Evolutionary conservation across 805 yeast species (phyloP), one percentile per base, ranked within the genome.

Genomic region (Dipodascus geniculatus): DNA sequence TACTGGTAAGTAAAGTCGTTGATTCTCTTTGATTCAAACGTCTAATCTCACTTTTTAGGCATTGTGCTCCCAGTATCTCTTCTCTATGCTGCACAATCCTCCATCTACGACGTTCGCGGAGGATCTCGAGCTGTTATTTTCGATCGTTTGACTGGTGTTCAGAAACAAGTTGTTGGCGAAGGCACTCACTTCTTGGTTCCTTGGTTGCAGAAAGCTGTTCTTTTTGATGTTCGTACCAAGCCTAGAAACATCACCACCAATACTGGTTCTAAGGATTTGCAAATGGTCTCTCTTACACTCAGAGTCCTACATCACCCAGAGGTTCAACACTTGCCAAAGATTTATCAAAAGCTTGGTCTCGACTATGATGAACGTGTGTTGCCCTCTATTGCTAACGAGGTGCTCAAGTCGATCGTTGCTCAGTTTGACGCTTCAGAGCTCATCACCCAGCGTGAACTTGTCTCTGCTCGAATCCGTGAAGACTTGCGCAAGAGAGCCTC

Each of bases 361-460:
- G 99, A 93, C 70, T 93, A 93, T 70, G 99, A 91, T 68, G 96
- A 88, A 72, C 78, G 96, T 64, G 96, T 88, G 23, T 75, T 88
- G 58, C 96, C 96, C 19, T 87, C 95, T 22, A 87, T 88, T 66
- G 95, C 95, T 60, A 88, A 88, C 68, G 96, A 88, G 72, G 90
- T 88, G 28, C 77, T 88, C 66, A 88, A 88, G 71, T 78, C 87
- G 51, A 85, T 87, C 63, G 96, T 88, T 14, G 96, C 96, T 0
- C 96, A 87, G 69, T 88, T 88, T 62, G 96, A 88, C 68, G 96
- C 96, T 9, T 96, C 97, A n/a, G 97, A 91, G 69, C 81, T 91
- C 67, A 93, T 91, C 65, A 93, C 97, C 16, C 96, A 91, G 76
- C 83, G 99, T 75, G 99, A 93, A 73, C 81, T 87, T 51, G 98